A percentile compares a stretch with the other conserved stretches of the same genome.
Conservation (phyloP, 495 filamentous ascomycete species). For the Cudoniella acicularis region DNA sequence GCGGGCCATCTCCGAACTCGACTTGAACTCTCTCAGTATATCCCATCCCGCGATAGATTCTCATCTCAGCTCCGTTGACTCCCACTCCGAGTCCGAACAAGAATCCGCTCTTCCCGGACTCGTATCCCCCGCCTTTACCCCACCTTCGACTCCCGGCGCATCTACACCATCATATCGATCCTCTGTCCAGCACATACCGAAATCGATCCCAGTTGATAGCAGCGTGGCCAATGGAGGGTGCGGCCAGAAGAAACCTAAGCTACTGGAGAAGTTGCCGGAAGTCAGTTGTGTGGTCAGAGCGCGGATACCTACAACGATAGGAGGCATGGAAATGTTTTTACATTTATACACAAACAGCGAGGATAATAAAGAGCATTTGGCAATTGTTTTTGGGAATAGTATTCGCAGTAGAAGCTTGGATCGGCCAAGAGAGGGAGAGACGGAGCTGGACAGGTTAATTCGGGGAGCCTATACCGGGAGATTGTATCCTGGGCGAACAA, state of each 20-base stretch:
- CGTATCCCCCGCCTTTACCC: conserved; percentile 75
- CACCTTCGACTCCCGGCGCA: conserved; percentile 70
- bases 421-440: conserved; percentile 77
- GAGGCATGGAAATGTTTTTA: conserved; percentile 83
- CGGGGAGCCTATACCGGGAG: conserved; percentile 87
- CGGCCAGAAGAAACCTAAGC: conserved; percentile 56
- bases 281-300: conserved; percentile 82
- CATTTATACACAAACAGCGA: conserved; percentile 91
- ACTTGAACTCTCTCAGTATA: conserved; percentile 26
- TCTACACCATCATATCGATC: conserved; percentile 40
- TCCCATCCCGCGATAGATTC: conserved; percentile 5
- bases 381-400: conserved; percentile 89
- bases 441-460: conserved; percentile 94
- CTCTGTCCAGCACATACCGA: conserved; percentile 31
- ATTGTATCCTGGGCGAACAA: conserved; percentile 79
- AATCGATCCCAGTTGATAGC: conserved; percentile 52
- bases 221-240: conserved; percentile 44
- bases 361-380: conserved; percentile 93
- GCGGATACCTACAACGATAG: conserved; percentile 74
- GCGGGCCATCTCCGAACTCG: conserved; percentile 31
- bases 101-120: conserved; percentile 48
- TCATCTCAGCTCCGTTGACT: conserved; percentile 6
- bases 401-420: conserved; percentile 83
- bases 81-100: conserved; percentile 23
- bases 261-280: conserved; percentile 65